Evolutionary conservation across 2,329 filamentous ascomycete species (phyloP).

Genomic region (Fusarium temperatum): DNA sequence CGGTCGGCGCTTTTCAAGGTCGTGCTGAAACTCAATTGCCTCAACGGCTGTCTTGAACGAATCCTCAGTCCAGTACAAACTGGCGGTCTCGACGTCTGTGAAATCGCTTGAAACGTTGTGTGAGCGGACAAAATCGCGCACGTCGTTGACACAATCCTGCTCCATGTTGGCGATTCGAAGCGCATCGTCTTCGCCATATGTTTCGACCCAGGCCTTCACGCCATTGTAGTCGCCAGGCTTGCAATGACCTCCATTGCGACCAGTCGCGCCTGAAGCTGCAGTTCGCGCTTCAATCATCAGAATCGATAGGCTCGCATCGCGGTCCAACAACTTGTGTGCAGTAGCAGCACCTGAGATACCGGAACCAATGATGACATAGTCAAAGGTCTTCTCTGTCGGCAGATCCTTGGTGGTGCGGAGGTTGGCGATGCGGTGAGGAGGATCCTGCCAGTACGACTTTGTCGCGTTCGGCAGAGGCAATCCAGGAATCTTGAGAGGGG

Average conservation of each 20-base stretch:
- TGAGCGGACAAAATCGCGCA: slow-evolving; percentile 18
- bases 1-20: slow-evolving; percentile 1
- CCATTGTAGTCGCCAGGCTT: slow-evolving; percentile 14
- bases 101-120: slow-evolving; percentile 24
- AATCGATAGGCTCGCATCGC: slow-evolving; percentile 10
- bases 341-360: slow-evolving; percentile 22
- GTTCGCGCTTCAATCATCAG: slow-evolving; percentile 23
- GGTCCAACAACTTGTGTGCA: slow-evolving; percentile 20
- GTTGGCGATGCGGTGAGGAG: slow-evolving; percentile 26
- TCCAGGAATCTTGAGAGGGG: slow-evolving; percentile 15
- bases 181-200: slow-evolving; percentile 20
- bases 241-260: slow-evolving; percentile 19
- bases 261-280: slow-evolving; percentile 12
- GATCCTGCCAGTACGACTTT: slow-evolving; percentile 25
- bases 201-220: slow-evolving; percentile 8
- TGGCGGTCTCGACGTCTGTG: slow-evolving; percentile 15
- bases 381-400: slow-evolving; percentile 5
- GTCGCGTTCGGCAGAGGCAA: slow-evolving; percentile 20
- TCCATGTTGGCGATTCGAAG: slow-evolving; percentile 21
- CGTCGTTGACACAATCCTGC: slow-evolving; percentile 21
- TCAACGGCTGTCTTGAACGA: slow-evolving; percentile 13
- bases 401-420: slow-evolving; percentile 15
- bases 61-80: slow-evolving; percentile 26
- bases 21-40: slow-evolving; percentile 14
- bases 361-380: slow-evolving; percentile 27